Base-by-base conservation (phyloP, 2,329 filamentous ascomycete genomes). In the Dichotomopilus funicola region DNA sequence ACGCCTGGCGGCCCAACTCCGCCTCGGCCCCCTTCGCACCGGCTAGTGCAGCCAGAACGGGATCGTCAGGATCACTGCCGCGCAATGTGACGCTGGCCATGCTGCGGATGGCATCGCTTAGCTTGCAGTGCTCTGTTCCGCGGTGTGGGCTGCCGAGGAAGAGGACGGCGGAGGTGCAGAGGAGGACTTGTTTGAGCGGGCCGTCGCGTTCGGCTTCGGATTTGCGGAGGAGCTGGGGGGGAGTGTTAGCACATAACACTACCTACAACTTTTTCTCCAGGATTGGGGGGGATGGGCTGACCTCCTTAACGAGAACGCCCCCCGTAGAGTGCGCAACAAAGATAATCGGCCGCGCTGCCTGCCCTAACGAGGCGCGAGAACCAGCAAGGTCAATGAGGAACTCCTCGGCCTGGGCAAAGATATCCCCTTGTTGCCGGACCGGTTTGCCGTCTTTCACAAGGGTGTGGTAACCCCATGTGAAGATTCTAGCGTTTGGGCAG, bases 221-320 rank as follows among this genome's bases (percentile, higher is more conserved):
- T 9, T 65, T 60, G 4, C 67, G 65, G 27, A 70, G 62, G 9
- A 65, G 59, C 67, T 70, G 41, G 19, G 19, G 19, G 19, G 19
- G 19, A 27, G 2, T 3, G 50, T 53, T 6, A 59, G 55, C 46
- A 4, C 44, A 37, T 5, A 5, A 27, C 43, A 12, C 10, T 5
- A 13, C 43, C n/a, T n/a, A n/a, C n/a, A n/a, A n/a, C n/a, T n/a
- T n/a, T n/a, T n/a, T n/a, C n/a, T n/a, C 6, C 34, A 4, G 5
- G 34, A 12, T 12, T 38, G 3, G 41, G 35, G 12, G 35, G 19
- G 3, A 40, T n/a, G n/a, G n/a, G n/a, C 12, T 27, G 31, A 70
- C 67, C 63, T 70, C 67, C 49, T 70, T 70, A 11, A 70, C 61
- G 3, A 70, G 35, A 3, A 70, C 46, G 9, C 67, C 67, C 0